Percentiles rank a stretch among this genome's conserved stretches.
Evolutionary conservation across 352 stramenopile species (phyloP).

Genomic region (Phytopythium mirpurense): DNA sequence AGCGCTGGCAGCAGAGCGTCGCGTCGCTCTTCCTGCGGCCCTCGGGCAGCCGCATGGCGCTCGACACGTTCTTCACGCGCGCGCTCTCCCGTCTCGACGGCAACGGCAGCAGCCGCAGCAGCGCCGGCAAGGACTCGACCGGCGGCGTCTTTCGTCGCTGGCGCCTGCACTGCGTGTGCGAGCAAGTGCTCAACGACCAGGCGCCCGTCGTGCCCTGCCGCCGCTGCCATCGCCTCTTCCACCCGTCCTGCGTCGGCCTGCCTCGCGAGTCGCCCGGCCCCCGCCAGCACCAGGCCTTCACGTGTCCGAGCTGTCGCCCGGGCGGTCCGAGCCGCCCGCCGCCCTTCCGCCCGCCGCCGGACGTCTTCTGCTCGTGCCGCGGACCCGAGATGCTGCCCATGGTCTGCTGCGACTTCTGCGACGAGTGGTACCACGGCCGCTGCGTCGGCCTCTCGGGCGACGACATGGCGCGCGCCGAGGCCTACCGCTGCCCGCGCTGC

Average conservation of each 20-base stretch:
- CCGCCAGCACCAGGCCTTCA: background rate
- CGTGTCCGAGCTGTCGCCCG: background rate
- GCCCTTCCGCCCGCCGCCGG: background rate
- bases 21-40: conserved; percentile 51
- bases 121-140: background rate
- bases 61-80: conserved; percentile 41
- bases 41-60: conserved; percentile 23
- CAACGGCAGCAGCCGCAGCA: background rate
- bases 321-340: conserved; percentile 3
- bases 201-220: conserved; percentile 43
- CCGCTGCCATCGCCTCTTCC: conserved; percentile 46
- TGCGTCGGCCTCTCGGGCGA: conserved; percentile 62
- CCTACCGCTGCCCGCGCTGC: conserved; percentile 68
- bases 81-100: conserved; percentile 12
- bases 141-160: background rate
- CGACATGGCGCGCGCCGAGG: conserved; percentile 58
- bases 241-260: conserved; percentile 47
- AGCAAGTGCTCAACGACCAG: conserved; percentile 59
- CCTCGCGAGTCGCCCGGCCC: conserved; percentile 1
- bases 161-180: conserved; percentile 58
- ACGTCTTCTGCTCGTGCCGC: conserved; percentile 67
- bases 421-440: conserved; percentile 79
- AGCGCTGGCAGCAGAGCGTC: conserved; percentile 50
- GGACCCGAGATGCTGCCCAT: conserved; percentile 60
- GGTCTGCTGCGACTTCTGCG: conserved; percentile 86